Base-by-base conservation (phyloP, 306 rosid species). In the Erythrophleum fordii region DNA sequence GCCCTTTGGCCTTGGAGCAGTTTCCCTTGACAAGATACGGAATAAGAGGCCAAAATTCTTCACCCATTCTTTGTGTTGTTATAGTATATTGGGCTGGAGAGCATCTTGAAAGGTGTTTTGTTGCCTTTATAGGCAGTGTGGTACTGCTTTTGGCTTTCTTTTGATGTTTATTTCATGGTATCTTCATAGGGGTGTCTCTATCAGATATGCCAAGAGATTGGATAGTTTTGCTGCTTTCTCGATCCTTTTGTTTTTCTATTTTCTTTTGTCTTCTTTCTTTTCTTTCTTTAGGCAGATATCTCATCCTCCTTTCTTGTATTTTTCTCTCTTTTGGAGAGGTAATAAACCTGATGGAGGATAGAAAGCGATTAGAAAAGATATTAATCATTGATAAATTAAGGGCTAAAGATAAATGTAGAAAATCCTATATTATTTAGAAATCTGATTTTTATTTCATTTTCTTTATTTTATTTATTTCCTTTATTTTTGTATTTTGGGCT, bases 1-100 rank as follows among this genome's bases (percentile, higher is more conserved):
- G 37, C 66, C 66, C 66, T 22, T 58, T 58, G 65, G 11, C 65
- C 37, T 26, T 59, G 65, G 35, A 59, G 65, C 65, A 26, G 35
- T 25, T 59, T 59, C 37, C 14, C 65, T 59, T 26, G 18, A 59
- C 18, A 59, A 22, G 22, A 11, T 39, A n/a, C 58, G 22, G 18
- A 51, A 51, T 51, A 51, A 51, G 58, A 18, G 0, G 23, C 58
- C 23, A 55, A 55, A 55, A 55, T 20, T 55, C 14, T 20, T 12
- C n/a, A 5, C 5, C 2, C 29, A 55, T 11, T 44, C 49, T 0
- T 41, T 41, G 45, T 7, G 5, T 34, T 51, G 37, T 59, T 59
- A 12, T 59, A 5, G 17, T 28, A 5, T 60, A 28, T 60, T 60
- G 59, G 39, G 20, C 9, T 28, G 39, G 59, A 52, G 67, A 13